Conservation (phyloP, 805 yeast species). For the Saturnispora quitensis region DNA sequence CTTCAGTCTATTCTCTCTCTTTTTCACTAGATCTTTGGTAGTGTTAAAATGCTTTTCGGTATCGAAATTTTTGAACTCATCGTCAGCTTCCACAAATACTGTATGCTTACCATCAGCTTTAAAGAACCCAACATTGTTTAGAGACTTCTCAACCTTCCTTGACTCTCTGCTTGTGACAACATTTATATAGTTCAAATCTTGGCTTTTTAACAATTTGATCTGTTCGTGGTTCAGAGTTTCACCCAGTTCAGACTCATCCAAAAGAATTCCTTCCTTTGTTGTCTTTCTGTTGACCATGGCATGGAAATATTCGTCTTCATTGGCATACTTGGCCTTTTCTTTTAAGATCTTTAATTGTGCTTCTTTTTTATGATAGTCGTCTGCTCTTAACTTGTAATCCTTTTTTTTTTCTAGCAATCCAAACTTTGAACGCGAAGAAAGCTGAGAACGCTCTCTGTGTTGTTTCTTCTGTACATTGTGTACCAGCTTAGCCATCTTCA, state of each 20-base stretch:
- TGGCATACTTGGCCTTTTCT: conserved; percentile 60
- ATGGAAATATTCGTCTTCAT: conserved; percentile 95
- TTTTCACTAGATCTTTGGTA: conserved; percentile 47
- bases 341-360: conserved; percentile 62
- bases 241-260: conserved; percentile 51
- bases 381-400: conserved; percentile 56
- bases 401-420: conserved; percentile 93
- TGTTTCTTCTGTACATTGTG: conserved; percentile 94
- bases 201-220: conserved; percentile 76
- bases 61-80: conserved; percentile 47
- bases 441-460: conserved; percentile 90
- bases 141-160: conserved; percentile 51
- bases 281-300: conserved; percentile 72
- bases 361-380: conserved; percentile 49
- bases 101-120: conserved; percentile 68
- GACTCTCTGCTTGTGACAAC: conserved; percentile 66
- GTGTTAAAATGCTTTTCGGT: conserved; percentile 66
- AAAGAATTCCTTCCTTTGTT: conserved; percentile 59
- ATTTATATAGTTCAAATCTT: conserved; percentile 79
- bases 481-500: conserved; percentile 61
- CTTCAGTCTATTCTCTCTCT: conserved; percentile 66
- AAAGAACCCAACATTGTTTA: conserved; percentile 37
- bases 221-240: conserved; percentile 62
- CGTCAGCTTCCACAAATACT: conserved; percentile 64
- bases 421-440: conserved; percentile 56